Evolutionary conservation across 345 rosid genomes (phyloP), one percentile per base, ranked within the genome.

Genomic region (Moricandia arvensis): DNA sequence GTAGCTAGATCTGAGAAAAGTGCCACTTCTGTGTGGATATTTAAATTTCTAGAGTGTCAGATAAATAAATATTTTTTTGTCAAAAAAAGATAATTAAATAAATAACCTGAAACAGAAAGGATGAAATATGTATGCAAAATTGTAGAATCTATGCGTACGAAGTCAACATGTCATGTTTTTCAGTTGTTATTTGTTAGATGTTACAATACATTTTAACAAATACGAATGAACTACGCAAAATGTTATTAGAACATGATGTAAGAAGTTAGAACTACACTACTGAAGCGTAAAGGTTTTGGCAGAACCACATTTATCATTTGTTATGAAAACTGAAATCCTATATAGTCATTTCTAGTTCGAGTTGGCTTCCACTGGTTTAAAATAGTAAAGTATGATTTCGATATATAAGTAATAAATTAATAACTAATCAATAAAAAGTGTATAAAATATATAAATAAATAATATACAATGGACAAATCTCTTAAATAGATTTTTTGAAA

Each of bases 1-100:
- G 63, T 60, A 34, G 45, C 63, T 49, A 60, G 68, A 75, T 75
- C 68, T 75, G 62, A 68, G 53, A 49, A 33, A 59, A 33, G 24
- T 34, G 38, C 54, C 41, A 47, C 79, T 68, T 60, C 63, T 68
- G 38, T 11, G 63, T 47, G 21, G 45, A 4, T 43, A 43, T 66
- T 8, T 43, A 33, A 21, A 5, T 47, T 43, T 47, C 16, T 6
- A 38, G 13, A 47, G 53, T 47, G 53, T n/a, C 12, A 43, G 49
- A 43, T 1, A 4, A 6, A 30, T 47, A 43, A 12, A 43, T 65
- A n/a, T n/a, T n/a, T n/a, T n/a, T n/a, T n/a, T n/a, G n/a, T n/a
- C n/a, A n/a, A n/a, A n/a, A n/a, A n/a, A n/a, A n/a, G n/a, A n/a
- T n/a, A n/a, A n/a, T n/a, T n/a, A 58, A 12, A 4, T 58, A 43